Evolutionary conservation across 371 early-diverging fungal genomes (phyloP).

Genomic region (Mucor mucedo): DNA sequence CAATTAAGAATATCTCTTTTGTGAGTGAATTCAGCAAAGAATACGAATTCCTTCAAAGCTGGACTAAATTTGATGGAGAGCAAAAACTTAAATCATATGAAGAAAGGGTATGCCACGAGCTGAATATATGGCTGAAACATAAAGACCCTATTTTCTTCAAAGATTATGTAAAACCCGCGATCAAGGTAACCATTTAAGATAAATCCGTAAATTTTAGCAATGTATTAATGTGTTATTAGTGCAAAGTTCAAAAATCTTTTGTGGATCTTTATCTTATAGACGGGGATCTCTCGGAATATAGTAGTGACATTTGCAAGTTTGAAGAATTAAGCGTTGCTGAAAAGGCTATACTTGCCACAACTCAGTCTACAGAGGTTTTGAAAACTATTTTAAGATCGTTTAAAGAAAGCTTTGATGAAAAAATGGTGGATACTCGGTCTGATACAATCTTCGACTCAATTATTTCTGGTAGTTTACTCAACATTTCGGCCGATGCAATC

Average conservation of each 20-base stretch:
- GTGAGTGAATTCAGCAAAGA: neutral
- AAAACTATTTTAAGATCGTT: constrained; percentile 38
- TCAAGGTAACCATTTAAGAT: constrained; percentile 43
- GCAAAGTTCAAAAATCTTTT: constrained; percentile 56
- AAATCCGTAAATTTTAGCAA: neutral
- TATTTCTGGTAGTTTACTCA: constrained; percentile 7
- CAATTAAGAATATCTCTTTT: constrained; percentile 17
- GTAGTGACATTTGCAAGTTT: constrained; percentile 36
- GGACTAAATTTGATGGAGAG: constrained; percentile 22
- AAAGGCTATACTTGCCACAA: constrained; percentile 53
- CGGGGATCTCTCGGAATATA: constrained; percentile 40
- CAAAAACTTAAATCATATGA: constrained; percentile 37
- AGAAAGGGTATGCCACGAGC: constrained; percentile 55
- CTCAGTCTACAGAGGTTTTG: constrained; percentile 30
- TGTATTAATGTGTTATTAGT: constrained; percentile 28
- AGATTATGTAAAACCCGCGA: constrained; percentile 39
- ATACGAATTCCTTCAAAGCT: constrained; percentile 35
- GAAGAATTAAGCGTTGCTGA: constrained; percentile 42
- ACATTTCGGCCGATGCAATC: neutral
- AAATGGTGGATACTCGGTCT: constrained; percentile 1
- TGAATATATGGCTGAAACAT: constrained; percentile 62
- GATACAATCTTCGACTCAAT: constrained; percentile 24
- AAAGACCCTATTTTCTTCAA: constrained; percentile 56
- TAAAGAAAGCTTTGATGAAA: constrained; percentile 31
- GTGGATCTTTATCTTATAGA: constrained; percentile 58